Base-by-base conservation (phyloP, 345 rosid species). In the Atalantia buxifolia region DNA sequence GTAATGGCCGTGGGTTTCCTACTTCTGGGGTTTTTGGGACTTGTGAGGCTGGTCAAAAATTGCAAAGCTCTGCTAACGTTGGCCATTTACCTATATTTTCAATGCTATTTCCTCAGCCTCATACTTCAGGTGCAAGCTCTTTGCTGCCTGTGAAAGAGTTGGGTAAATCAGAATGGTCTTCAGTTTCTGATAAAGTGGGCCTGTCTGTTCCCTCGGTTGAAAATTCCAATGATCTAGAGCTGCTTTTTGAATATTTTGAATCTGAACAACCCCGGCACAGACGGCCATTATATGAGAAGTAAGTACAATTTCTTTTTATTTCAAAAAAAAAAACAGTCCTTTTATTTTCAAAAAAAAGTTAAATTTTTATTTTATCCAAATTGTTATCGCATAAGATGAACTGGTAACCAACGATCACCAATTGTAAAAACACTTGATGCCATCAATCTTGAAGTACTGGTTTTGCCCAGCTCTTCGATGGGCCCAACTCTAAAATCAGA, bases 191-290 rank as follows among this genome's bases (percentile, higher is more conserved):
- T 21, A 31, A 71, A 74, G 74, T 33, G 36, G 42, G 9, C 14
- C 67, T 71, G 13, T 60, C 81, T 69, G 64, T 61, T 79, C 76
- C 62, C 66, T 53, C 84, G 21, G 72, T 27, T 60, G 85, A 83
- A 36, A 30, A 21, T 25, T 78, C 76, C 28, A 56, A 71, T 74
- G 82, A 81, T 14, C 66, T 68, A 19, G 91, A 89, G 80, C 86
- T 86, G 53, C 85, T 88, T 35, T 85, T 89, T 81, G 91, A 89
- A 77, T 89, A 82, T 78, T 89, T 89, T 80, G 92, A 89, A 77
- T 74, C 79, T 69, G 91, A 87, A 38, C 88, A 82, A 74, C 92
- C 92, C 66, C 84, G 79, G 76, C 88, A 79, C 81, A 85, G 92
- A 75, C 88, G 24, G 25, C 88, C 92, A 62, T 79, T 89, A 56